Conservation (phyloP, 495 filamentous ascomycete species). For the Tuber aestivum region DNA sequence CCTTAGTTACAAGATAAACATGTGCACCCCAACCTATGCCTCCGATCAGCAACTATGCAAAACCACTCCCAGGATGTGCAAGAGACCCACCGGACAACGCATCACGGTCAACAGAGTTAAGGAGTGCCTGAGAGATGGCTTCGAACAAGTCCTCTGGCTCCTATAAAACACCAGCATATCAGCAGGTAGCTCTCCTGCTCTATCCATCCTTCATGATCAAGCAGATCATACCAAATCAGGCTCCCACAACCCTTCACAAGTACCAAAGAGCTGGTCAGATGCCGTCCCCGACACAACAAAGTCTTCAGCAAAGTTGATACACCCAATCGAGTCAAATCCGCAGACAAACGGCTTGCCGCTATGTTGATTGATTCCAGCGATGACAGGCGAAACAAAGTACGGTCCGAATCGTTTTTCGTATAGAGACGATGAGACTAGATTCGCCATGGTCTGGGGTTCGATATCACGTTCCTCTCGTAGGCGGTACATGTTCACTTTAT, state of each 20-base stretch:
- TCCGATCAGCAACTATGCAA: background rate
- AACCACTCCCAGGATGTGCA: background rate
- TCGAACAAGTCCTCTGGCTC: constrained; percentile 92
- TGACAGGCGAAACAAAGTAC: constrained; percentile 88
- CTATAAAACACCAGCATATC: constrained; percentile 45
- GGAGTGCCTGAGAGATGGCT: constrained; percentile 92
- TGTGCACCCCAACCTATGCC: constrained; percentile 77
- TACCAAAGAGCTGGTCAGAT: constrained; percentile 95
- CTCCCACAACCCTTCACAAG: constrained; percentile 97
- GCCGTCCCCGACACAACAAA: constrained; percentile 97
- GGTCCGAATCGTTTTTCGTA: constrained; percentile 96
- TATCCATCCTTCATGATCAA: background rate
- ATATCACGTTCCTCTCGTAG: constrained; percentile 95
- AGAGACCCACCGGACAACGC: constrained; percentile 62
- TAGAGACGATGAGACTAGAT: constrained; percentile 80
- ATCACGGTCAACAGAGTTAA: constrained; percentile 94
- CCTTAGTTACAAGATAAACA: constrained; percentile 99
- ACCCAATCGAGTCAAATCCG: constrained; percentile 97
- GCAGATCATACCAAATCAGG: constrained; percentile 70
- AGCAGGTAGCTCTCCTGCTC: background rate
- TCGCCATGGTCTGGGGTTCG: constrained; percentile 87
- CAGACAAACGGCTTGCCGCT: constrained; percentile 94
- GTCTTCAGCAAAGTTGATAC: constrained; percentile 98
- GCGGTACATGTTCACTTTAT: constrained; percentile 99
- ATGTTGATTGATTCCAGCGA: constrained; percentile 89